Evolutionary conservation across 1,284 basidiomycete genomes (phyloP), one percentile per base, ranked within the genome.

Genomic region (Cutaneotrichosporon mucoides): DNA sequence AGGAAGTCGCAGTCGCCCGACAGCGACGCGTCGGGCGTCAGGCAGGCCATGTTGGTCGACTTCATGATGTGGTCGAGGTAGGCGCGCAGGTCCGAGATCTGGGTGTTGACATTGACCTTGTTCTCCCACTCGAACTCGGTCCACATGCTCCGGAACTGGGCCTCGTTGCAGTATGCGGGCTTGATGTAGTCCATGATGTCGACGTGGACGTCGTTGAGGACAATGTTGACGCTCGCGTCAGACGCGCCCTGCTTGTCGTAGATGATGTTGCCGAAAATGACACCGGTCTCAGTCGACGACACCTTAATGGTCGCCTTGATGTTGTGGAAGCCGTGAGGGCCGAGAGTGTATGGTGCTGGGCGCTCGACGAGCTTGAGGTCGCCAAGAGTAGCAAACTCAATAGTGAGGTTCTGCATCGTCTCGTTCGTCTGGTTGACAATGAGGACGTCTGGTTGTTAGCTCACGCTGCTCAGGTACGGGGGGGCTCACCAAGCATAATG

Each of bases 181-280:
- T 96, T 92, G 81, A 99, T 99, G 79, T 98, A 99, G 78, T 98
- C 95, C 90, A 99, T 95, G 68, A 99, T 98, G 78, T 99, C 96
- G 66, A 98, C 92, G 79, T 98, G 93, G 61, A 98, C 94, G 79
- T 98, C 95, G 77, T 93, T 97, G 71, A 98, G 79, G 52, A 99
- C 94, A 42, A 92, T 92, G 76, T 72, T 82, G 55, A 76, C 76
- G 77, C 87, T 92, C 52, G 86, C 86, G 73, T 95, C 91, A 0
- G 87, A 83, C 67, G 93, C 86, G 50, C 88, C 89, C 5, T 87
- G 86, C n/a, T 89, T 90, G 65, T 95, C 92, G 88, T 96, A 99
- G 15, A 96, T 86, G 67, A 99, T 97, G 76, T 94, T 96, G 44
- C 95, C 95, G 69, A 98, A 98, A 70, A 98, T 97, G 65, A 97